Evolutionary conservation across 2,329 filamentous ascomycete species (phyloP).

Genomic region (Clonostachys chloroleuca): DNA sequence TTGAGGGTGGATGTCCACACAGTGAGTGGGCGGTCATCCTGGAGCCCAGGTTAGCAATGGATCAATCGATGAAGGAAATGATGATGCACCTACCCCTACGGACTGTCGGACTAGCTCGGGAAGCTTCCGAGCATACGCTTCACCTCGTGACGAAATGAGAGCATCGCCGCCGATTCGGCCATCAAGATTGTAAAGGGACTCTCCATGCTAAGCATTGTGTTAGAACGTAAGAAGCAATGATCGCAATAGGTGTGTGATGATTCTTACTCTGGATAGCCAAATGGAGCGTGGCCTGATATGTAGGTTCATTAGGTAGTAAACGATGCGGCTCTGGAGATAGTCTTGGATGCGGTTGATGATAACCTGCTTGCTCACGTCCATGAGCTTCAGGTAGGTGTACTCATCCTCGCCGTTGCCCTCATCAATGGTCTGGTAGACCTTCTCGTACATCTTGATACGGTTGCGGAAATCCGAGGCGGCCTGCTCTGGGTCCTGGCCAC

Average conservation of each 20-base stretch:
- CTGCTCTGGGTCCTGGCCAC: constrained; percentile 86
- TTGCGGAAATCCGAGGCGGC: constrained; percentile 90
- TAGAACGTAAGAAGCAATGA: neutral
- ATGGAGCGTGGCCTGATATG: constrained; percentile 96
- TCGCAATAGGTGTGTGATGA: neutral
- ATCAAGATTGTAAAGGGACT: constrained; percentile 86
- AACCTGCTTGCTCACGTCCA: constrained; percentile 92
- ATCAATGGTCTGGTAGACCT: constrained; percentile 91
- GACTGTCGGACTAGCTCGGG: constrained; percentile 82
- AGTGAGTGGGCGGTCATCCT: constrained; percentile 57
- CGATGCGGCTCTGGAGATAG: constrained; percentile 91
- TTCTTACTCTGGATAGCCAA: constrained; percentile 85
- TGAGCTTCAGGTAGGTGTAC: constrained; percentile 94
- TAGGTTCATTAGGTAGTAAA: constrained; percentile 98
- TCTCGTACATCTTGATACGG: constrained; percentile 95
- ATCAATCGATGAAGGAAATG: constrained; percentile 13
- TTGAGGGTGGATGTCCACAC: constrained; percentile 62
- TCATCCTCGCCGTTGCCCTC: constrained; percentile 74
- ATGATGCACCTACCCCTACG: constrained; percentile 64
- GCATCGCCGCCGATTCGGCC: constrained; percentile 94
- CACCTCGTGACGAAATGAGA: constrained; percentile 77
- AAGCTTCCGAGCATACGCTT: constrained; percentile 80
- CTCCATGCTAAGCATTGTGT: constrained; percentile 65
- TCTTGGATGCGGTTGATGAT: constrained; percentile 98
- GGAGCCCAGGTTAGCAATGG: constrained; percentile 3